Base-by-base conservation (phyloP, 352 stramenopile genomes). In the Phytophthora aleatoria region DNA sequence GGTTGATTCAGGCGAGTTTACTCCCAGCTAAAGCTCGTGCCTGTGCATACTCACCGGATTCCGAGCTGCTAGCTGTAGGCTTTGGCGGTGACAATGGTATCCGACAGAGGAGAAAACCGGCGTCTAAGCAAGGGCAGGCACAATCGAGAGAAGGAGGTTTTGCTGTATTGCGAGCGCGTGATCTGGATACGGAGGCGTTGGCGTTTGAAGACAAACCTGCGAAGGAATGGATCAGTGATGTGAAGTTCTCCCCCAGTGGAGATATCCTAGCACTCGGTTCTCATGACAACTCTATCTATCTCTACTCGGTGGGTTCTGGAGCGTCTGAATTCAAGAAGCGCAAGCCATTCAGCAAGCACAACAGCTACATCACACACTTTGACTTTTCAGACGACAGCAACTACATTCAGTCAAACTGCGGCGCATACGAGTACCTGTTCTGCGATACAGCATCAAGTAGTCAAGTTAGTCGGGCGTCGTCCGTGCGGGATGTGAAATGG, bases 341-440 rank as follows among this genome's bases (percentile, higher is more conserved):
- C 43, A 88, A 86, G 45, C 74, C 90, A 50, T 96, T 94, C 33
- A 79, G 67, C 49, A 89, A 89, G 49, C 81, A 94, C 57, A 88
- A 92, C 73, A 91, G 82, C 69, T 90, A 86, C 67, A 83, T 92
- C 53, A 94, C 88, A 13, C 88, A 95, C 61, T 74, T 95, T 43
- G 87, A 96, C 45, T 96, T 94, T 56, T 93, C 83, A 11, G 65
- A 70, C 2, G 83, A 96, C 68, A 74, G 77, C 50, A 77, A 63
- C 47, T 87, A 82, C 38, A 27, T 90, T 11, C 82, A 94, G 73
- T 91, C 81, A 33, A 92, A 82, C 50, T 97, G 83, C 49, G 87
- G 85, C n/a, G 91, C 87, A 3, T 94, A 96, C 64, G 94, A 98
- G 67, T 79, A 97, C 11, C 71, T 95, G 30, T 98, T 96, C 44